These are phyloP conservation scores for Helichrysum umbraculigerum DNA, from an alignment of 129 eudicot genomes.

Conservation along the genomic window DNA sequence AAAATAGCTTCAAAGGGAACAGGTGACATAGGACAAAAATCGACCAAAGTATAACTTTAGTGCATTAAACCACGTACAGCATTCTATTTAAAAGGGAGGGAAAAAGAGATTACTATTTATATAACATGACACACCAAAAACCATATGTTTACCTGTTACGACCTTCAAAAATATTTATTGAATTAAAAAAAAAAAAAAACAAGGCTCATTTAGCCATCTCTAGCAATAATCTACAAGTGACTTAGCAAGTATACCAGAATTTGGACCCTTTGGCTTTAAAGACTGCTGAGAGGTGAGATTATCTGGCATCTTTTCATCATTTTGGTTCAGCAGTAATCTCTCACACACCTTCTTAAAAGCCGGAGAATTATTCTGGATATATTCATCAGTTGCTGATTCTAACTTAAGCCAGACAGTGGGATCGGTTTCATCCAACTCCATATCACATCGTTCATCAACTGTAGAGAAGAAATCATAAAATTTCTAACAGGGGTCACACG, in stretches of 20 bases:
- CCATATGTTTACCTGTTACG: too few relatives aligned
- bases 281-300: constrained; percentile 52
- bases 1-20: background rate
- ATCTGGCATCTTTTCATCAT: constrained; percentile 64
- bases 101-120: background rate
- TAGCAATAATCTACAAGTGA: constrained; percentile 1
- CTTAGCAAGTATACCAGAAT: constrained; percentile 39
- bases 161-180: too few relatives aligned
- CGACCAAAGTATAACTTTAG: background rate
- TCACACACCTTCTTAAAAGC: constrained; percentile 78
- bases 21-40: background rate
- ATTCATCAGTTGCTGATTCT: constrained; percentile 88
- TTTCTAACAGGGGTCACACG: background rate
- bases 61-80: background rate
- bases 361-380: constrained; percentile 57
- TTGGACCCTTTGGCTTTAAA: constrained; percentile 45
- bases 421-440: constrained; percentile 99
- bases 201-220: background rate
- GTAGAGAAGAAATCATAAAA: constrained; percentile 17
- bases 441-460: constrained; percentile 99
- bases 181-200: background rate
- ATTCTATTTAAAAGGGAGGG: background rate
- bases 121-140: background rate
- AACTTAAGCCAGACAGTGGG: constrained; percentile 86
- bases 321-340: constrained; percentile 62